These are phyloP conservation scores for Erucastrum elatum DNA, from an alignment of 345 rosid genomes.

Conservation along the genomic window DNA sequence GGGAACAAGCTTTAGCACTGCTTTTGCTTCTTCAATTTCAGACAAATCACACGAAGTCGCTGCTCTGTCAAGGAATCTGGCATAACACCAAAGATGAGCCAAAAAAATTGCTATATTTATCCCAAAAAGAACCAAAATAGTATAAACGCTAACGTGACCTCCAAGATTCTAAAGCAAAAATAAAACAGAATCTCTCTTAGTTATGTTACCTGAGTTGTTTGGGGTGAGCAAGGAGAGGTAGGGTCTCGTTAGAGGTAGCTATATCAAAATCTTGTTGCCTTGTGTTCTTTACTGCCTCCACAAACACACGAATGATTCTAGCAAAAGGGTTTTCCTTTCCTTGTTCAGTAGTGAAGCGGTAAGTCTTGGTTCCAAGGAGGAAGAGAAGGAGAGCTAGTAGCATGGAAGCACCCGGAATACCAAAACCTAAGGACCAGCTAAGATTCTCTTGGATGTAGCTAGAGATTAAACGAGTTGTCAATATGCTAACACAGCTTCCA, in stretches of 20 bases:
- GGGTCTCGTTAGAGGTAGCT: conserved; percentile 9
- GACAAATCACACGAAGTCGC: conserved; percentile 36
- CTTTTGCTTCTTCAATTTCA: conserved; percentile 56
- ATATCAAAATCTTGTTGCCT: neutral
- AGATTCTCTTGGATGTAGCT: neutral
- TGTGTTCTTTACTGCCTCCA: conserved; percentile 34
- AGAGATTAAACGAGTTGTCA: neutral
- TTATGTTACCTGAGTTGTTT: conserved; percentile 45
- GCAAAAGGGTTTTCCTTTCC: conserved; percentile 25
- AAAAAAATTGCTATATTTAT: neutral
- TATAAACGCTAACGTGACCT: neutral
- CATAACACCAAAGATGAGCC: neutral
- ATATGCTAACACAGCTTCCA: conserved; percentile 49
- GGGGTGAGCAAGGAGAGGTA: conserved; percentile 24
- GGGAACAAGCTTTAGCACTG: conserved; percentile 46
- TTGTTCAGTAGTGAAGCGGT: conserved; percentile 19
- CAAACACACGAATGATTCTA: conserved; percentile 39
- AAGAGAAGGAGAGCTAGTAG: conserved; percentile 23
- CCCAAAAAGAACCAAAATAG: neutral
- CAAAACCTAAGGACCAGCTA: neutral
- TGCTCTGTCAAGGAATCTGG: conserved; percentile 57
- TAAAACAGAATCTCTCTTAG: neutral
- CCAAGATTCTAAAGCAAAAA: neutral
- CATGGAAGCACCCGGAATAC: neutral
- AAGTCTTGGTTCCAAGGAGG: conserved; percentile 36